Conservation (phyloP, 768 basidiomycete genomes). For the Pholiota conissans region DNA sequence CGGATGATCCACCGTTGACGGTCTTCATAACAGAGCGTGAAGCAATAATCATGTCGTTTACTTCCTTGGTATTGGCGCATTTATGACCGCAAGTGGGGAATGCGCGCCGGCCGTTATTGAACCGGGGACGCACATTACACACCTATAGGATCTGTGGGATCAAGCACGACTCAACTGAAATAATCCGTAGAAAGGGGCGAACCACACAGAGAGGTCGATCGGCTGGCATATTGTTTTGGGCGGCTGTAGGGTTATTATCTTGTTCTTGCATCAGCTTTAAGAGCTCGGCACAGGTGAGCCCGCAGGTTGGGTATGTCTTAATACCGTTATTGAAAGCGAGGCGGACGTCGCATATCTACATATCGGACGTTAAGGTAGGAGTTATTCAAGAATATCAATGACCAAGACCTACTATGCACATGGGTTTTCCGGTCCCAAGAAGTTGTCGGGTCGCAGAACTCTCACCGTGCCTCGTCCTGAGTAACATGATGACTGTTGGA, state of each 20-base stretch:
- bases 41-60: background rate
- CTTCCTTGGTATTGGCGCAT: background rate
- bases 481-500: no score
- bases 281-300: background rate
- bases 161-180: background rate
- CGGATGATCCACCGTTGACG: background rate
- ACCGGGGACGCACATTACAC: slow-evolving; percentile 3
- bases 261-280: background rate
- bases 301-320: background rate
- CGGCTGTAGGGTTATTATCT: background rate
- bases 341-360: background rate
- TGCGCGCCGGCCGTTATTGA: background rate
- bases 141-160: background rate
- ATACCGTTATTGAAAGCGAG: background rate
- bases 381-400: background rate
- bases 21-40: background rate
- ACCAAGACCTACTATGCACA: slow-evolving; percentile 1
- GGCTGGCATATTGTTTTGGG: no score
- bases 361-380: background rate
- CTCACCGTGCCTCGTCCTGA: background rate
- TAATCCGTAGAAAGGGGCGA: no score
- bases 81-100: slow-evolving; percentile 6
- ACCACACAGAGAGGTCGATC: background rate
- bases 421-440: background rate
- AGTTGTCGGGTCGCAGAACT: background rate